Evolutionary conservation across 2,329 filamentous ascomycete species (phyloP), one percentile per base, ranked within the genome.

Genomic region (Capronia coronata): DNA sequence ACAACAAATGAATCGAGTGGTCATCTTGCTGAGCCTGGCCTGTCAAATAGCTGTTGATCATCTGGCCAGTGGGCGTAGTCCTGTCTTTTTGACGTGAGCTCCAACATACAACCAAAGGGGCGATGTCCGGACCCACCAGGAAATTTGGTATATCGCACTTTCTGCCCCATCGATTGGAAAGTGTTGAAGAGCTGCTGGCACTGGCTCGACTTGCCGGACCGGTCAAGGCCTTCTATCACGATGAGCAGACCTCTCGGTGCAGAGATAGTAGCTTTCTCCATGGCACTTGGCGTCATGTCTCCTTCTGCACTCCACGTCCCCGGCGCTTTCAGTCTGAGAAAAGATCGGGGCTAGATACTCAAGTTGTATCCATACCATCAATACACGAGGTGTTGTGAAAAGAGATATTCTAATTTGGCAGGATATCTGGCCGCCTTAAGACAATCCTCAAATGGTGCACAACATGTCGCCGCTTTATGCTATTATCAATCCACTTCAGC

Each of bases 191-290:
- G 72, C 39, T 81, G 70, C 61, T 83, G 77, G 59, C 87, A 90
- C 76, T 95, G 90, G 27, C 89, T 94, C 18, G 88, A 91, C 75
- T 96, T 96, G 48, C 90, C 90, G 37, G 89, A 88, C 57, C 88
- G 81, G 63, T 96, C 90, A 54, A 96, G 75, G 1, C 90, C 90
- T 71, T 96, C 90, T 48, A 95, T 80, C 3, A 91, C 85, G 46
- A 95, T 79, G 25, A 96, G 78, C 10, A 83, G 80, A 40, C 89
- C 89, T 49, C 63, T 30, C 10, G 19, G 38, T 8, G 14, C 7
- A 37, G 34, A 6, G 11, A 3, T 19, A 18, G 34, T 9, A 5
- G 7, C 7, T 5, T 5, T 9, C 6, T 5, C 18, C 34, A 37
- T 41, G 21, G 2, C 21, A 39, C n/a, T n/a, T n/a, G n/a, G n/a